Conservation (phyloP, 371 early-diverging fungal species). For the Circinella minor region DNA sequence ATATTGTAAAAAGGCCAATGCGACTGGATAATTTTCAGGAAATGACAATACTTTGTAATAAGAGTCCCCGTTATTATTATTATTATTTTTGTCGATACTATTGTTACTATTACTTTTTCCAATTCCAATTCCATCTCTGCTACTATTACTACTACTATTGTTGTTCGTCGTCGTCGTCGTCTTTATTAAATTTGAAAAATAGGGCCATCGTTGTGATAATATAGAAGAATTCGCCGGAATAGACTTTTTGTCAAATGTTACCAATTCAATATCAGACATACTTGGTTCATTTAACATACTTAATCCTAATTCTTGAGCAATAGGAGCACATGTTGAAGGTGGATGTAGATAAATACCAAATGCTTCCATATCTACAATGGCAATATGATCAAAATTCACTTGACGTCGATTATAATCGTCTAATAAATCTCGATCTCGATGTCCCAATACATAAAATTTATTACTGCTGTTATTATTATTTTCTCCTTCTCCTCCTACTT, state of each 20-base stretch:
- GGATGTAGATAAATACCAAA: slow-evolving; percentile 73
- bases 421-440: slow-evolving; percentile 68
- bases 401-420: slow-evolving; percentile 81
- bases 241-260: slow-evolving; percentile 60
- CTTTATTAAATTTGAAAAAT: slow-evolving; percentile 42
- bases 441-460: slow-evolving; percentile 72
- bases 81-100: neutral
- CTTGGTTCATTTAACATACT: slow-evolving; percentile 69
- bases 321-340: slow-evolving; percentile 54
- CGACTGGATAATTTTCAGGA: slow-evolving; percentile 68
- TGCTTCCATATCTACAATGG: slow-evolving; percentile 73
- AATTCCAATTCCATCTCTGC: too few species aligned
- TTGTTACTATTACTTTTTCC: neutral
- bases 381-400: slow-evolving; percentile 77
- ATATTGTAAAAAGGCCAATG: slow-evolving; percentile 71
- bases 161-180: neutral
- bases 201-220: slow-evolving; percentile 70
- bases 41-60: slow-evolving; percentile 40
- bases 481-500: neutral
- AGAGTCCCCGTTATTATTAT: neutral
- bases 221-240: slow-evolving; percentile 75
- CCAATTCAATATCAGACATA: slow-evolving; percentile 70
- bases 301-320: slow-evolving; percentile 70
- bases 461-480: slow-evolving; percentile 42
- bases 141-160: too few species aligned